These are phyloP conservation scores for Neurospora sp. DNA, from an alignment of 495 filamentous ascomycete genomes.

Conservation along the genomic window DNA sequence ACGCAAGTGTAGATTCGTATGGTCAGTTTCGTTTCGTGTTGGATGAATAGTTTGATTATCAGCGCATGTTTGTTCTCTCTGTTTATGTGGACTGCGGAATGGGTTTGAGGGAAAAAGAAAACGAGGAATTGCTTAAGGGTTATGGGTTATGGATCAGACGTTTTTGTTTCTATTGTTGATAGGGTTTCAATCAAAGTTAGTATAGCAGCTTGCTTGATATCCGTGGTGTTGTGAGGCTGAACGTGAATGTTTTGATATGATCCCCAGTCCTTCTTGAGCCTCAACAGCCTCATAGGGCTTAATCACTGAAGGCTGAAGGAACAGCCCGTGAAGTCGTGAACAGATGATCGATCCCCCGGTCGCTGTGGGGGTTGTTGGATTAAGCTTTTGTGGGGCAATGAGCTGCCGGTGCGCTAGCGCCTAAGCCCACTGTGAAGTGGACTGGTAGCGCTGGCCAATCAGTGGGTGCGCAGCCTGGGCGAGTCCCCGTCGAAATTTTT, in stretches of 20 bases:
- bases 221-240: background rate
- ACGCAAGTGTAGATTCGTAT: background rate
- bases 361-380: background rate
- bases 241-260: too few relatives aligned
- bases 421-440: background rate
- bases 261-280: background rate
- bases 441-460: background rate
- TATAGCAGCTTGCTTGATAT: background rate
- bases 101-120: background rate
- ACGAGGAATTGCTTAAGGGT: background rate
- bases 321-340: background rate
- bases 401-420: background rate
- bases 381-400: background rate
- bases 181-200: background rate
- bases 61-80: background rate
- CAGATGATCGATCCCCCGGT: background rate
- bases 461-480: background rate
- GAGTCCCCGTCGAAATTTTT: conserved; percentile 1
- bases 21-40: background rate
- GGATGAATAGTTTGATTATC: background rate
- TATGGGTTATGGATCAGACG: background rate
- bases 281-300: background rate
- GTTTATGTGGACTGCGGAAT: background rate
- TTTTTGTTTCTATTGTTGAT: background rate
- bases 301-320: background rate